A percentile compares a stretch with the other conserved stretches of the same genome.
These are phyloP conservation scores for Chaetomium fimeti DNA, from an alignment of 495 filamentous ascomycete genomes.

Conservation along the genomic window DNA sequence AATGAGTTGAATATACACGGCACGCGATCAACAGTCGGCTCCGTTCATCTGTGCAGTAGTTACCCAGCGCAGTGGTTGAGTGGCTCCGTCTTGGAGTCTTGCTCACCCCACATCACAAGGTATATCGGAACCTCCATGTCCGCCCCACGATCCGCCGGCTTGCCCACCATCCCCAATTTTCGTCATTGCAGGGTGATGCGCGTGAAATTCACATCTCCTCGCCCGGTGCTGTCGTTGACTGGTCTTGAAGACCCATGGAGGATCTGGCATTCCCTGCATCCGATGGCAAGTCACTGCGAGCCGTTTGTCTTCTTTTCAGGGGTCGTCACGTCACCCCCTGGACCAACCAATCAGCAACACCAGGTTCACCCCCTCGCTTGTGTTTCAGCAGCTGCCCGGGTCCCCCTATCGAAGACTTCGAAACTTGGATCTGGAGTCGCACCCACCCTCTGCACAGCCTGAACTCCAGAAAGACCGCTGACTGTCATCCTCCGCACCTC, in stretches of 20 bases:
- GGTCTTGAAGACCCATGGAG: background rate
- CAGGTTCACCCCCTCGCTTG: background rate
- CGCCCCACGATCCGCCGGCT: background rate
- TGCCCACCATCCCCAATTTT: background rate
- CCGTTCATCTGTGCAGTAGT: background rate
- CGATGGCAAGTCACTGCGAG: background rate
- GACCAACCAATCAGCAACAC: conserved; percentile 5
- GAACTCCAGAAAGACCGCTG: background rate
- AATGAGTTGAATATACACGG: background rate
- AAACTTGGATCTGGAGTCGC: conserved; percentile 4
- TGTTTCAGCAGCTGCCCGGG: conserved; percentile 7
- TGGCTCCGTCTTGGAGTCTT: background rate
- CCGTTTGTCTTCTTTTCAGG: background rate
- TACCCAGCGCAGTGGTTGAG: background rate
- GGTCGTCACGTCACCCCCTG: background rate
- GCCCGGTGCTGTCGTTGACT: background rate
- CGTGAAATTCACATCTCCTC: background rate
- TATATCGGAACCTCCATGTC: background rate
- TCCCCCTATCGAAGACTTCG: conserved; percentile 1
- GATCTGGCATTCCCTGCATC: background rate
- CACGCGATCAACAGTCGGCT: background rate
- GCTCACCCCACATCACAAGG: background rate
- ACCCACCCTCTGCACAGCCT: background rate
- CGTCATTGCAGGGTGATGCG: background rate
- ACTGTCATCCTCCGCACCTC: background rate